These are phyloP conservation scores for Mrakia frigida DNA, from an alignment of 768 basidiomycete species.

Conservation along the genomic window DNA sequence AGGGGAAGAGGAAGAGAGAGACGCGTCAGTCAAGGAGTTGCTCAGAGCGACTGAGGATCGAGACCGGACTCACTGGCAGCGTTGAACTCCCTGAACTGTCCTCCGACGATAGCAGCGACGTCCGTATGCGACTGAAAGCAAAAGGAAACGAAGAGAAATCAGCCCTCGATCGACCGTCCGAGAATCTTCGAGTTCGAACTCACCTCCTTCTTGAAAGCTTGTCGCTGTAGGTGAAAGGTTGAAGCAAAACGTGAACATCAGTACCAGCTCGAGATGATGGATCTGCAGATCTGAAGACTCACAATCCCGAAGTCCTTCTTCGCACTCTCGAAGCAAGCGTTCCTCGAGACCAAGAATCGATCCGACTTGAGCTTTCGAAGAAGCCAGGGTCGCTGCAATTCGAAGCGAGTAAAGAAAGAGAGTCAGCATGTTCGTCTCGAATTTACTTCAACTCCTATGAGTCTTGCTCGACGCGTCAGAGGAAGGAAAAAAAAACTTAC, in stretches of 20 bases:
- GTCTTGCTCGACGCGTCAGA: background rate
- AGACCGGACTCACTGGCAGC: background rate
- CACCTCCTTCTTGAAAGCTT: conserved; percentile 43
- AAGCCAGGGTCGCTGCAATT: conserved; percentile 72
- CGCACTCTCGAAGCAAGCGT: conserved; percentile 85
- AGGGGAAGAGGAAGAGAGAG: no score
- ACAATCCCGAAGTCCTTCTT: conserved; percentile 74
- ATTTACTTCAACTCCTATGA: background rate
- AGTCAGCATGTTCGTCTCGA: background rate
- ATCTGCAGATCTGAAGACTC: background rate
- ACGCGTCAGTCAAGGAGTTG: background rate
- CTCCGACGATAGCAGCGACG: conserved; percentile 27
- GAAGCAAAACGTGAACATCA: background rate
- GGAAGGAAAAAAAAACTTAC: conserved; percentile 33
- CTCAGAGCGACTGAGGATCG: background rate
- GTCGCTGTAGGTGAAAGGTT: conserved; percentile 34
- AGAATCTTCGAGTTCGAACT: conserved; percentile 36
- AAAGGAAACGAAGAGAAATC: background rate
- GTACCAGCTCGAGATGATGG: conserved; percentile 11
- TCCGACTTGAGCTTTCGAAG: conserved; percentile 71
- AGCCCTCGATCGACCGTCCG: background rate
- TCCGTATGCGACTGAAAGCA: conserved; percentile 16
- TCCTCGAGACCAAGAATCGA: conserved; percentile 71
- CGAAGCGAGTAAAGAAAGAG: background rate
- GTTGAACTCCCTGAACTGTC: conserved; percentile 31